Conservation (phyloP, 2,329 filamentous ascomycete genomes). For the Cladophialophora carrionii region DNA sequence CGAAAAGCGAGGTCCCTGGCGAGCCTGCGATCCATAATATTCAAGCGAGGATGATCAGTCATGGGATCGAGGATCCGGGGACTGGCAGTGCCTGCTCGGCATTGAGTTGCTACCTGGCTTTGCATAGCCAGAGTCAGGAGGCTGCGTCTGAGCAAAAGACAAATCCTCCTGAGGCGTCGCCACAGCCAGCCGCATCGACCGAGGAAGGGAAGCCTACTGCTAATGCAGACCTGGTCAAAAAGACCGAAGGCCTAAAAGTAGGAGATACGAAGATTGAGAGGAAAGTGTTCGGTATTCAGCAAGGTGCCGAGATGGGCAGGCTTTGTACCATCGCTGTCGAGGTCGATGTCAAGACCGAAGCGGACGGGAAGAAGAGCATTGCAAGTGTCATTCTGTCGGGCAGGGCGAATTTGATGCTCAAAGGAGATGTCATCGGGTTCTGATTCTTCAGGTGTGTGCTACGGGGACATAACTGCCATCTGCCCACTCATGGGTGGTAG, state of each 20-base stretch:
- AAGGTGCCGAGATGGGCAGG: conserved; percentile 70
- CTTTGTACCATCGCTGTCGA: conserved; percentile 47
- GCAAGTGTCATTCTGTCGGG: conserved; percentile 44
- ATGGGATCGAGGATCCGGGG: conserved; percentile 60
- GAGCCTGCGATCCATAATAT: conserved; percentile 41
- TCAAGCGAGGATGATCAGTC: conserved; percentile 42
- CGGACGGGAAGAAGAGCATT: conserved; percentile 53
- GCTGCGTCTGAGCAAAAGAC: conserved; percentile 19
- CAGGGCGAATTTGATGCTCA: conserved; percentile 54
- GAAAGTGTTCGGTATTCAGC: conserved; percentile 58
- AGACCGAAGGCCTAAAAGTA: conserved; percentile 44
- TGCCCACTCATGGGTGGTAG: background rate
- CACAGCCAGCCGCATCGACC: conserved; percentile 51
- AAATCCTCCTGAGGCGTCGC: conserved; percentile 44
- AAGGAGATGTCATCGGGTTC: conserved; percentile 47
- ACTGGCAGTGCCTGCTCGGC: conserved; percentile 67
- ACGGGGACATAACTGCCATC: background rate
- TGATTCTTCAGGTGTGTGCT: background rate
- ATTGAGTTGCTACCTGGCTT: conserved; percentile 59
- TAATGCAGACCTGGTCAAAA: conserved; percentile 49
- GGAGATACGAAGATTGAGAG: conserved; percentile 44
- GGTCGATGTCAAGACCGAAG: conserved; percentile 50
- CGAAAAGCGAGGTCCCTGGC: conserved; percentile 35
- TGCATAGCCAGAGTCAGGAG: conserved; percentile 34
- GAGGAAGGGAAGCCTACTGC: conserved; percentile 11